Conservation (phyloP, 2,329 filamentous ascomycete genomes). For the Neonectria sp. region DNA sequence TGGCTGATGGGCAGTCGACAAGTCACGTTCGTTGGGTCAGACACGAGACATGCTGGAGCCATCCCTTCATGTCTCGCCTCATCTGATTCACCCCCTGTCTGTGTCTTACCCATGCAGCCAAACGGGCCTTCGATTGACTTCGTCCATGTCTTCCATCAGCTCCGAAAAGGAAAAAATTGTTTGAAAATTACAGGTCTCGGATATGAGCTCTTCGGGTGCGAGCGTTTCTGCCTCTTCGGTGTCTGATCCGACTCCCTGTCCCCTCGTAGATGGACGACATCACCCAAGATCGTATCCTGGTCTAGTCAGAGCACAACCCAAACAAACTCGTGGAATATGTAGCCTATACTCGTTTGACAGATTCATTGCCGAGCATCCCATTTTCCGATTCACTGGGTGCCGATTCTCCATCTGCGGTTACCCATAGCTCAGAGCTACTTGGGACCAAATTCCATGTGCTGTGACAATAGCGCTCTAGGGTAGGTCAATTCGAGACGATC, state of each 20-base stretch:
- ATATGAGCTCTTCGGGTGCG: not conserved
- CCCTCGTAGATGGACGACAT: not conserved
- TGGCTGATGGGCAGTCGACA: constrained; percentile 1
- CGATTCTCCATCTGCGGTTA: not conserved
- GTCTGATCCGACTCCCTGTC: not conserved
- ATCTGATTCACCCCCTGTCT: not conserved
- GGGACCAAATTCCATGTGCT: too few species aligned
- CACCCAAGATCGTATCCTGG: not conserved
- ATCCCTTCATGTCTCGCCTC: constrained; percentile 12
- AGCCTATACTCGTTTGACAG: not conserved
- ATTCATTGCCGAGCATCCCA: not conserved
- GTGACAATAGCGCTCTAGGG: not conserved
- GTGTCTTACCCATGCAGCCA: constrained; percentile 12
- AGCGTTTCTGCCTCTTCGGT: not conserved
- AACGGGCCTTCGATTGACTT: constrained; percentile 27
- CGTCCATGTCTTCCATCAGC: constrained; percentile 8
- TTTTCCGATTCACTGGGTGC: not conserved
- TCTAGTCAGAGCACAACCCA: not conserved
- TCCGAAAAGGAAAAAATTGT: not conserved
- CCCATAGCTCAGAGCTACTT: not conserved
- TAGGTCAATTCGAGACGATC: not conserved
- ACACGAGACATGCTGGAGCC: not conserved
- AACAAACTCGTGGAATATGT: not conserved
- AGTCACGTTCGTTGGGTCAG: not conserved
- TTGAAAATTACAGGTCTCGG: too few species aligned